Evolutionary conservation across 2,329 filamentous ascomycete genomes (phyloP).

Genomic region (Ophiostoma ips): DNA sequence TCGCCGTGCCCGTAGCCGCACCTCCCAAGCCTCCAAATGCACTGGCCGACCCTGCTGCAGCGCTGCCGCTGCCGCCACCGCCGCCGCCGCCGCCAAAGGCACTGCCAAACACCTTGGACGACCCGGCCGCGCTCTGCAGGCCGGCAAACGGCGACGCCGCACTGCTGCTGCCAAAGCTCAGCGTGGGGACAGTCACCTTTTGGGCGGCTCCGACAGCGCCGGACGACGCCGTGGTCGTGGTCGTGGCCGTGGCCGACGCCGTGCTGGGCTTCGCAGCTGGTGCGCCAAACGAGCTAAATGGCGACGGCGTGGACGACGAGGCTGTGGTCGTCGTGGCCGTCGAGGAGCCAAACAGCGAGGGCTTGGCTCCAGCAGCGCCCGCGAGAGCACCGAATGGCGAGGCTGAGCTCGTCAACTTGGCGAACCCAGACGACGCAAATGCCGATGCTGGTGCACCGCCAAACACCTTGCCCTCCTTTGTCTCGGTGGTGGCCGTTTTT

Average conservation of each 20-base stretch:
- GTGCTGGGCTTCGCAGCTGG: slow-evolving; percentile 17
- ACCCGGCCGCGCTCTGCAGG: slow-evolving; percentile 9
- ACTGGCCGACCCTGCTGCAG: slow-evolving; percentile 18
- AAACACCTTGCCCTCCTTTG: neutral
- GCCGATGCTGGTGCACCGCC: slow-evolving; percentile 27
- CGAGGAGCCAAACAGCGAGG: slow-evolving; percentile 34
- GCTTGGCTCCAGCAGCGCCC: slow-evolving; percentile 27
- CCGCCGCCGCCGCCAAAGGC: slow-evolving; percentile 17
- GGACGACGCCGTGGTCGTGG: slow-evolving; percentile 7
- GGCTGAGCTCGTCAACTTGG: slow-evolving; percentile 46
- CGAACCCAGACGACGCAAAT: slow-evolving; percentile 56
- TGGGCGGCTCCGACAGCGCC: too few relatives aligned
- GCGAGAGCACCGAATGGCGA: slow-evolving; percentile 50
- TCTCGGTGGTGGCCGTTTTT: neutral
- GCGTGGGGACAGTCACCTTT: slow-evolving; percentile 14
- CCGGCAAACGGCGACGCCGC: slow-evolving; percentile 32
- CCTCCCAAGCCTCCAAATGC: slow-evolving; percentile 8
- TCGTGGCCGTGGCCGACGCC: slow-evolving; percentile 20
- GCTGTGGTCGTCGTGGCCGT: slow-evolving; percentile 10
- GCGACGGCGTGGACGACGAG: slow-evolving; percentile 24
- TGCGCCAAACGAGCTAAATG: slow-evolving; percentile 22
- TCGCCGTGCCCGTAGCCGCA: slow-evolving; percentile 16
- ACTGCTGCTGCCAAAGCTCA: slow-evolving; percentile 32
- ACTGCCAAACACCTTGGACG: slow-evolving; percentile 6
- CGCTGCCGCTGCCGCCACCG: neutral